Evolutionary conservation across 176 grass and related monocot genomes (phyloP).

Genomic region (Avena eriantha): DNA sequence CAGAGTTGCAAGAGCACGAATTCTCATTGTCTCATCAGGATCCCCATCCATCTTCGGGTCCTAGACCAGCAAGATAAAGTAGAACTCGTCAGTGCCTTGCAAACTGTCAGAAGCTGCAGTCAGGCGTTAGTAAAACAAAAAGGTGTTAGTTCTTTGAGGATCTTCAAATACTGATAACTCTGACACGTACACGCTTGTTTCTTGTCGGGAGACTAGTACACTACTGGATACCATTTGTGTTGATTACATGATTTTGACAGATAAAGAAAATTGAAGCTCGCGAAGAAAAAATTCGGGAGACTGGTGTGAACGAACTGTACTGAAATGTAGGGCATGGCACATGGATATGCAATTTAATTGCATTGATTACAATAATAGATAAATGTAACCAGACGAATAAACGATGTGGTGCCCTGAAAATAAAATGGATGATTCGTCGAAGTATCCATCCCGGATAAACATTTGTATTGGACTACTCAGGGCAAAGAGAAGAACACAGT

Average conservation of each 20-base stretch:
- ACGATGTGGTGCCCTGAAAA: neutral
- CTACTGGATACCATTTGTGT: neutral
- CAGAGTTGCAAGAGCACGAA: constrained; percentile 34
- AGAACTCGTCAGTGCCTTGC: neutral
- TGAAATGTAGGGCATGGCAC: neutral
- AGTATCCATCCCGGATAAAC: neutral
- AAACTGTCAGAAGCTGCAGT: constrained; percentile 4
- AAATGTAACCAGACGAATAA: neutral
- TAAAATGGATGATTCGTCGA: neutral
- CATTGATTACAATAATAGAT: neutral
- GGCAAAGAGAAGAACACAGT: neutral
- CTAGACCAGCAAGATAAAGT: constrained; percentile 24
- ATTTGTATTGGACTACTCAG: neutral
- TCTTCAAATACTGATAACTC: constrained; percentile 1
- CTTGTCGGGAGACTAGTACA: neutral
- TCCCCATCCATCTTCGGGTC: constrained; percentile 42
- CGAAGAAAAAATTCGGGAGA: neutral
- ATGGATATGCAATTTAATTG: neutral
- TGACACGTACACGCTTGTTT: neutral
- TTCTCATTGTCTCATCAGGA: constrained; percentile 25
- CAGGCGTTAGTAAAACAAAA: neutral
- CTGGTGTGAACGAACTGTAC: neutral
- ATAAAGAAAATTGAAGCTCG: neutral
- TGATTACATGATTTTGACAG: neutral
- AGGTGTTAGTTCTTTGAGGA: neutral